Base-by-base conservation (phyloP, 2,329 filamentous ascomycete genomes). In the Colletotrichum australisinense region DNA sequence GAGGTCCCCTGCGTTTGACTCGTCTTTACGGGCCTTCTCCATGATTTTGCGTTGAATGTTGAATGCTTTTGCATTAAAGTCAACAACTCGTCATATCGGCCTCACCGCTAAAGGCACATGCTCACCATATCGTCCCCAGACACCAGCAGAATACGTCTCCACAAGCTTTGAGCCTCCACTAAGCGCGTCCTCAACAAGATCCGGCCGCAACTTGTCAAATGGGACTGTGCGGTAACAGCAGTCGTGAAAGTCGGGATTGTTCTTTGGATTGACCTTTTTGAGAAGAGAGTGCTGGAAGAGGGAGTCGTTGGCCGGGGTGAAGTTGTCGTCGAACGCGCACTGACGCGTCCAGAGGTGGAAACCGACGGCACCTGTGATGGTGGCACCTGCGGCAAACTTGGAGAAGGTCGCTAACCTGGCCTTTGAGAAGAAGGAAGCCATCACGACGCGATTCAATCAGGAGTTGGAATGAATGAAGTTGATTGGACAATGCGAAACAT, bases 121-220 rank as follows among this genome's bases (percentile, higher is more conserved):
- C 62, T 59, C 28, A 75, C 74, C 74, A 30, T 75, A 74, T 49
- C 72, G 42, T 11, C 74, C 74, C 65, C 72, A 75, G 2, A 75
- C 59, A 24, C 72, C 74, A 4, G 63, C 68, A 4, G 60, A 60
- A 19, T 73, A 75, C 30, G 62, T 22, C 26, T 75, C 72, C 14
- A 75, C 38, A 3, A 75, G 52, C 19, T 38, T 69, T n/a, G 62
- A 64, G 1, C 74, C 72, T 0, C 74, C 73, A 5, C 30, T 32
- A 9, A 63, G 30, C 32, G 73, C 74, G 19, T 73, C 69, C 16
- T 71, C 66, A 11, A 75, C 28, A 38, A 75, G 60, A 7, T 63
- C 69, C 9, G 74, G 69, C 30, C 65, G 55, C 14, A 73, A n/a
- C 14, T 70, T 49, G 16, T 63, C 53, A 28, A 59, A 70, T 0